Base-by-base conservation (phyloP, 1,139 yeast species). In the Taiozyma onychis region DNA sequence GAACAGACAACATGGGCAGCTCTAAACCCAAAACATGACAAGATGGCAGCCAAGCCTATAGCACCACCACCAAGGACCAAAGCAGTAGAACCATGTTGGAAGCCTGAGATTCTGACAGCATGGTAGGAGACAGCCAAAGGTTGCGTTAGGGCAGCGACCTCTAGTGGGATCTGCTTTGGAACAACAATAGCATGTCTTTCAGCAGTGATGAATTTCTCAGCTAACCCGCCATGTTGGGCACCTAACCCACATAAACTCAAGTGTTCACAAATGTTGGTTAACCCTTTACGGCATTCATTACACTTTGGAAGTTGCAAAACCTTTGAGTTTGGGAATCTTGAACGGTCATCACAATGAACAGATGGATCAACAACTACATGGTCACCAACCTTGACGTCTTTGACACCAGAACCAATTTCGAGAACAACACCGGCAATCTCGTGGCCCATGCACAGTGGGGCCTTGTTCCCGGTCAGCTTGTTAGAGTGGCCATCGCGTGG, bases 361-460 rank as follows among this genome's bases (percentile, higher is more conserved):
- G 78, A 71, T n/a, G 79, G 80, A 54, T 77, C 81, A 39, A 77
- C 75, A 41, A 74, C 77, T 44, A 75, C 77, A 41, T 66, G 66
- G 55, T 73, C 76, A 24, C 76, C 77, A 16, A 60, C 60, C 48
- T 68, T 59, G 21, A 71, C 62, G 16, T 59, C 54, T 1, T 62
- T 60, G 6, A 73, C 78, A 9, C 48, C 59, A 3, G 58, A 21
- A 28, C 78, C 78, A 16, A 73, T 61, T 24, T 60, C 67, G 18
- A 60, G 47, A 21, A 74, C 70, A 11, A 66, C 59, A 34, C 77
- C 78, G 2, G 73, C 61, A 51, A 70, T 68, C 60, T 83, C 89
- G 60, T 83, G 89, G 14, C 89, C 89, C 70, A 84, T 62, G 44
- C 72, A 65, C 45, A 67, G 57, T 4, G 76, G 77, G 14, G 64